Evolutionary conservation across 208 protist genomes (phyloP).

Genomic region (Paratrypanosoma confusum): DNA sequence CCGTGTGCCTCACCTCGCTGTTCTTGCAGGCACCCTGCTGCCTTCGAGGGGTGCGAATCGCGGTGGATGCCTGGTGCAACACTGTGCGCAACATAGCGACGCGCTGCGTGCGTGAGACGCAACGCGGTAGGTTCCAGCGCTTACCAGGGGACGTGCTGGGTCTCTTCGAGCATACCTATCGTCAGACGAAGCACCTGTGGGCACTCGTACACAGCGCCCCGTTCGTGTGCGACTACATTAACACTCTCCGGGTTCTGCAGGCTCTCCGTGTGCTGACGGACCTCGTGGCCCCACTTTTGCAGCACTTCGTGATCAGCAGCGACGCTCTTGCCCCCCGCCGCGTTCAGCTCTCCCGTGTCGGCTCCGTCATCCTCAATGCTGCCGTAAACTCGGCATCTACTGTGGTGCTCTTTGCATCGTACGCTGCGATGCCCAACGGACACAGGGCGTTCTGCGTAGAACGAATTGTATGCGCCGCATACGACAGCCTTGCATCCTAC

Average conservation of each 20-base stretch:
- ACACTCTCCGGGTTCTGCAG: slow-evolving; percentile 30
- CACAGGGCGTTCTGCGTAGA: slow-evolving; percentile 22
- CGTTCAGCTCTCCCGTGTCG: slow-evolving; percentile 54
- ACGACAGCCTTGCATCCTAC: slow-evolving; percentile 32
- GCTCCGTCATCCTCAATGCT: slow-evolving; percentile 69
- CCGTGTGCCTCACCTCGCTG: slow-evolving; percentile 42
- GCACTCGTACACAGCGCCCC: slow-evolving; percentile 51
- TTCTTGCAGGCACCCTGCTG: slow-evolving; percentile 47
- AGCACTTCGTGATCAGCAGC: slow-evolving; percentile 79
- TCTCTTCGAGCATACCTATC: slow-evolving; percentile 63
- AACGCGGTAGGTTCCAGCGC: slow-evolving; percentile 68
- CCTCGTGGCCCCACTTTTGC: slow-evolving; percentile 59
- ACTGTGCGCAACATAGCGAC: slow-evolving; percentile 33
- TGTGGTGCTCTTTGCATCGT: slow-evolving; percentile 62
- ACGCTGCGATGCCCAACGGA: not conserved
- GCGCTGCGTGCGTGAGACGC: slow-evolving; percentile 45
- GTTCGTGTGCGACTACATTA: slow-evolving; percentile 67
- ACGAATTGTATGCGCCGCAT: slow-evolving; percentile 19
- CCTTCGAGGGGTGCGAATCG: slow-evolving; percentile 33
- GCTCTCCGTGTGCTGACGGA: slow-evolving; percentile 67
- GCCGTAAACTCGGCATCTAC: slow-evolving; percentile 47
- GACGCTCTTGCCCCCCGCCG: slow-evolving; percentile 39
- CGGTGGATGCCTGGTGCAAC: slow-evolving; percentile 52
- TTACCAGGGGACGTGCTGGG: slow-evolving; percentile 63
- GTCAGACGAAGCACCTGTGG: slow-evolving; percentile 66